These are phyloP conservation scores for Francoa sonchifolia DNA, from an alignment of 441 rosid species.

Conservation along the genomic window DNA sequence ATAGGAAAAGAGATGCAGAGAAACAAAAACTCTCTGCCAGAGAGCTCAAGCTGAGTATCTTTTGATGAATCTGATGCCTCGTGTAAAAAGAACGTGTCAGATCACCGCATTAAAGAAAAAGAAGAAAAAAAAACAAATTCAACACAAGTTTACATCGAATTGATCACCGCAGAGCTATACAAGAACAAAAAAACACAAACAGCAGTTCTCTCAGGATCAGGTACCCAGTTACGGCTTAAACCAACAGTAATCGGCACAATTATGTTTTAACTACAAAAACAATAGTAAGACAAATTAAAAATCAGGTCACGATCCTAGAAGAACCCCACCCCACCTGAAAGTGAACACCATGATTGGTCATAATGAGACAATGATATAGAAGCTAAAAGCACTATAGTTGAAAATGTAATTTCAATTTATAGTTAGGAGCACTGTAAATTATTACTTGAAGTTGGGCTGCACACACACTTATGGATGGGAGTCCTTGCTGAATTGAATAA, in stretches of 20 bases:
- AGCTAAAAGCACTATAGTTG: too few relatives aligned
- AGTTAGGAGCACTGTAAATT: too few relatives aligned
- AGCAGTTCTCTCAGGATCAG: constrained; percentile 4
- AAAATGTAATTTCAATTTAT: too few relatives aligned
- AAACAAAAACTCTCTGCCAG: constrained; percentile 53
- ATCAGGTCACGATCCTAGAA: too few relatives aligned
- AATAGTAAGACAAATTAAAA: too few relatives aligned
- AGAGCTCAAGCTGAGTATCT: constrained; percentile 65
- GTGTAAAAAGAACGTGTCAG: constrained; percentile 43
- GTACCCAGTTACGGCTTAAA: constrained; percentile 3
- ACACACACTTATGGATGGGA: constrained; percentile 15
- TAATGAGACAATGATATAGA: too few relatives aligned
- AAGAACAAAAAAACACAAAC: too few relatives aligned
- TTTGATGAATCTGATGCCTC: constrained; percentile 49
- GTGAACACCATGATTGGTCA: constrained; percentile 2
- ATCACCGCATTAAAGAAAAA: constrained; percentile 17
- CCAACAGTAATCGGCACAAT: constrained; percentile 11
- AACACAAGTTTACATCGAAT: too few relatives aligned
- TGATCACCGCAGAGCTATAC: too few relatives aligned
- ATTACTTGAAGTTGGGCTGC: too few relatives aligned
- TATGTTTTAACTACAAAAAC: too few relatives aligned
- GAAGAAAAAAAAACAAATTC: not conserved
- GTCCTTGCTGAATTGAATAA: constrained; percentile 22
- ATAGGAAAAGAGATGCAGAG: constrained; percentile 42
- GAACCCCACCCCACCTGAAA: constrained; percentile 2